Conservation (phyloP, 1,139 yeast species). For the Saccharomycopsis hybrid region DNA sequence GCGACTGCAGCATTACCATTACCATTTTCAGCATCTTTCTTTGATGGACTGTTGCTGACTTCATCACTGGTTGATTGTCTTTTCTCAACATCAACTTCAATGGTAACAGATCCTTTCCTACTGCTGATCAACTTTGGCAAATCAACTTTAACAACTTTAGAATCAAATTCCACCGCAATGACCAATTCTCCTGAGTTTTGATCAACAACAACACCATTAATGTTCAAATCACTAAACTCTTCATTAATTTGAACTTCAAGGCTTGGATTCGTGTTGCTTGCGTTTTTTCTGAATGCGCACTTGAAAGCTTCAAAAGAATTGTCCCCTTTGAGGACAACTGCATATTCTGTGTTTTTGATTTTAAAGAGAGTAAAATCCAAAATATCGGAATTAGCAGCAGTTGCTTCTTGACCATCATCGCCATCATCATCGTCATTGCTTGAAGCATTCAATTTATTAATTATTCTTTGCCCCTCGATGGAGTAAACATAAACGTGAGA, state of each 20-base stretch:
- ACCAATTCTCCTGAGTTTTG: background rate
- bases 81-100: background rate
- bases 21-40: background rate
- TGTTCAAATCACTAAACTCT: background rate
- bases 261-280: conserved; percentile 10
- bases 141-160: background rate
- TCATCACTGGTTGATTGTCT: background rate
- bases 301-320: conserved; percentile 12
- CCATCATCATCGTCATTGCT: background rate
- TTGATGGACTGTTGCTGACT: background rate
- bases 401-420: background rate
- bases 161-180: background rate
- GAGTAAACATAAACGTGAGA: conserved; percentile 12
- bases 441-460: conserved; percentile 3
- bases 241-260: background rate
- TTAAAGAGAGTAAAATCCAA: conserved; percentile 1
- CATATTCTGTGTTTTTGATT: conserved; percentile 12
- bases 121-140: background rate
- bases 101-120: background rate
- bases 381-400: background rate
- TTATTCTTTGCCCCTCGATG: background rate
- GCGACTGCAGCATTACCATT: background rate
- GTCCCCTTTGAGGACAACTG: background rate
- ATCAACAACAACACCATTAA: background rate
- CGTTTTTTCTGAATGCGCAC: conserved; percentile 15